These are phyloP conservation scores for Talaromyces stipitatus DNA, from an alignment of 495 filamentous ascomycete genomes.

Conservation along the genomic window DNA sequence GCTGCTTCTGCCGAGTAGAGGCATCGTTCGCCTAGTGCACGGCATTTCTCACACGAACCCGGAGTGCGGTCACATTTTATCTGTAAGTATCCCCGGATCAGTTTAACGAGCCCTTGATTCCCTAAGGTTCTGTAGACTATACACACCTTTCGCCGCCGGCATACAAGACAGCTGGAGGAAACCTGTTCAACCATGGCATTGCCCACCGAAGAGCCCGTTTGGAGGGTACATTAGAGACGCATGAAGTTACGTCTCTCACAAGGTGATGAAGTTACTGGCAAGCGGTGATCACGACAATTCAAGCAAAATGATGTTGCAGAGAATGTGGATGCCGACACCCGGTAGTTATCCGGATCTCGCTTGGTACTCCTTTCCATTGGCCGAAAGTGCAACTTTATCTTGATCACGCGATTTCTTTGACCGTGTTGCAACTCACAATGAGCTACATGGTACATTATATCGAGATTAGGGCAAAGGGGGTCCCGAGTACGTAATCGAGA, in stretches of 20 bases:
- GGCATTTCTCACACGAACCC: not conserved
- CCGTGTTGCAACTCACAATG: not conserved
- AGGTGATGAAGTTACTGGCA: not conserved
- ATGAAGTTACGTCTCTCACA: too few relatives aligned
- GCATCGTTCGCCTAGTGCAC: constrained; percentile 1
- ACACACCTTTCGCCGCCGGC: constrained; percentile 2
- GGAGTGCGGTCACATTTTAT: constrained; percentile 2
- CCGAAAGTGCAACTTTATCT: not conserved
- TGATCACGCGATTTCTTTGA: not conserved
- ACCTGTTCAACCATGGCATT: not conserved
- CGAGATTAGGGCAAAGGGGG: not conserved
- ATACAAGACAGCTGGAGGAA: not conserved
- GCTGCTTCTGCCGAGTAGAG: not conserved
- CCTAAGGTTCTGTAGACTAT: not conserved
- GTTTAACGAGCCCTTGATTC: not conserved
- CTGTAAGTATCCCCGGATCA: not conserved
- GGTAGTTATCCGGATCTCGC: not conserved
- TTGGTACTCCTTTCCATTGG: not conserved
- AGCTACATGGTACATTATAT: not conserved
- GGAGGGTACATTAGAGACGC: not conserved
- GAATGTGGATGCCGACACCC: not conserved
- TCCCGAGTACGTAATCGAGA: too few relatives aligned
- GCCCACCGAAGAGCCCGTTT: not conserved
- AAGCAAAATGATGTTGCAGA: not conserved
- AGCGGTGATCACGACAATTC: not conserved